Base-by-base conservation (phyloP, 495 filamentous ascomycete species). In the Hyaloscypha finlandica region DNA sequence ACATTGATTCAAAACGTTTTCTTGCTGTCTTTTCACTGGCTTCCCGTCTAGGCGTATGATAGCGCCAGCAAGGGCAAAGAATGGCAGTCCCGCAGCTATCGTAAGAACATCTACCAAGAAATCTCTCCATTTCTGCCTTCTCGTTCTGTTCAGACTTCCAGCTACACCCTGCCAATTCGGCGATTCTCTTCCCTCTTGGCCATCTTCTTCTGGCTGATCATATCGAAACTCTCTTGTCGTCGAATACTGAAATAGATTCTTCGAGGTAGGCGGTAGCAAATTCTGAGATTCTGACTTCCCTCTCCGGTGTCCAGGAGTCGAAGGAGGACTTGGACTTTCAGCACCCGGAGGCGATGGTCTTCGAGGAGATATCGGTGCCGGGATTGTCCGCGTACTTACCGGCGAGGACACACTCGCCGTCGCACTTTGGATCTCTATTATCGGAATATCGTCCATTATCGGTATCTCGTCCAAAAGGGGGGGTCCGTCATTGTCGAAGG, bases 271-370 rank as follows among this genome's bases (percentile, higher is more conserved):
- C 37, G 64, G 42, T 30, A 68, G 31, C 2, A 69, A 54, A 33
- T 65, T 61, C 37, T 64, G 61, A 20, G 42, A 25, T 53, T 69
- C 67, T 42, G 67, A 69, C 45, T n/a, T 30, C 51, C 56, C 56
- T 31, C 67, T 60, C 25, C 31, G 54, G 29, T 61, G 67, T 55
- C 59, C 59, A 45, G 29, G 59, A 61, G n/a, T 61, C 4, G 35
- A 52, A 32, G 37, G 55, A 8, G 42, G 39, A 16, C 53, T 37
- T 9, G 54, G 53, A 48, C 33, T 22, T 48, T 12, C 42, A 48
- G 16, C 42, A 6, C 42, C 42, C 1, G 42, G 42, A 48, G 42
- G 42, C 4, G 9, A 48, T 48, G 42, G 42, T 4, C 42, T 48
- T 14, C 42, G 35, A 8, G 33, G 33, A 37, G 35, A 8, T 8